phyloP scores from a whole-genome alignment of 2,329 filamentous ascomycete genomes.

The Mycocentrospora acerina region DNA sequence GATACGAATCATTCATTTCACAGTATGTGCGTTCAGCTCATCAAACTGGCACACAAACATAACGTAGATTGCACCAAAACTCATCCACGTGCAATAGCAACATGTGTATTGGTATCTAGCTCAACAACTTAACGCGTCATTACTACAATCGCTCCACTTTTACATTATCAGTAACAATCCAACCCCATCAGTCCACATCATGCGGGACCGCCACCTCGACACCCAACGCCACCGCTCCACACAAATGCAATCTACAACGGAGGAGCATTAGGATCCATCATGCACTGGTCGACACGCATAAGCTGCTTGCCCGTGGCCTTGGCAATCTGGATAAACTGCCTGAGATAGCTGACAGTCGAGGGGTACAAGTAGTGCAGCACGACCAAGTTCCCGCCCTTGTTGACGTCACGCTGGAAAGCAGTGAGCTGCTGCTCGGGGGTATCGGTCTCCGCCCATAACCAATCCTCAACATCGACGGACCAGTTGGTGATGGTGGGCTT shows the following conservation, averaged over 20 bases:
- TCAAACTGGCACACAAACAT: too few relatives aligned
- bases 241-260: constrained; percentile 10
- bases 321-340: constrained; percentile 65
- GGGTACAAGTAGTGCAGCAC: constrained; percentile 71
- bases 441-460: constrained; percentile 62
- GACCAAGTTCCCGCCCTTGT: constrained; percentile 63
- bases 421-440: constrained; percentile 68
- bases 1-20: too few relatives aligned
- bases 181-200: too few relatives aligned
- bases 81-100: too few relatives aligned
- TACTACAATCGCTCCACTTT: too few relatives aligned
- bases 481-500: constrained; percentile 64
- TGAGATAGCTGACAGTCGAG: constrained; percentile 63
- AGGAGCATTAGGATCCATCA: constrained; percentile 63
- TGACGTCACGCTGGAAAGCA: constrained; percentile 64
- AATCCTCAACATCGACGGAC: constrained; percentile 72
- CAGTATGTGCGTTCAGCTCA: too few relatives aligned
- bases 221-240: neutral
- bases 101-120: too few relatives aligned
- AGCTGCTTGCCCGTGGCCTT: constrained; percentile 64
- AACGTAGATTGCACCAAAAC: too few relatives aligned
- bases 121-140: too few relatives aligned
- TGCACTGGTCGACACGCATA: constrained; percentile 68
- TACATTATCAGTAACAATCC: too few relatives aligned
- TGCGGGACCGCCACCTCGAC: too few relatives aligned